phyloP scores from a whole-genome alignment of 306 rosid genomes.

The Begonia peltatifolia region DNA sequence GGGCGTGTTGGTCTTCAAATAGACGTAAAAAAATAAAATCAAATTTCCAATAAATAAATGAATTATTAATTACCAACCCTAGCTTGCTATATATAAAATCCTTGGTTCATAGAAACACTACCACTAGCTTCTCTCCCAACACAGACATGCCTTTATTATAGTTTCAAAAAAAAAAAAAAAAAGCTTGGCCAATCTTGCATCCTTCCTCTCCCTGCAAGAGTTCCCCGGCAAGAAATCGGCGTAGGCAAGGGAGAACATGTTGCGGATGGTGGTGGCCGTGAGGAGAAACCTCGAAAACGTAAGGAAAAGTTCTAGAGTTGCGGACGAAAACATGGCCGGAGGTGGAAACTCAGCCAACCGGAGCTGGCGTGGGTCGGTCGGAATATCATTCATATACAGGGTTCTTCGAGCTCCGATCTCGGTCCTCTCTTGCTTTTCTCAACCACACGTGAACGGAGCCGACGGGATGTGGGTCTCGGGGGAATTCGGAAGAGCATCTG shows the following conservation, averaged over 20 bases:
- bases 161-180: no score
- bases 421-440: constrained; percentile 61
- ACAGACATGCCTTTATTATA: no score
- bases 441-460: constrained; percentile 47
- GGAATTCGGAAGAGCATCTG: constrained; percentile 62
- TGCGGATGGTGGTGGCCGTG: constrained; percentile 25
- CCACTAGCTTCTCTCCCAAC: constrained; percentile 31
- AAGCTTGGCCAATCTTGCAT: no score
- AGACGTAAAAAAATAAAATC: no score
- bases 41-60: no score
- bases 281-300: constrained; percentile 29
- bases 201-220: no score
- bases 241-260: constrained; percentile 15
- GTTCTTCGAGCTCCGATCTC: constrained; percentile 58
- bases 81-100: constrained; percentile 17
- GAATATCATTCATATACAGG: constrained; percentile 28
- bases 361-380: constrained; percentile 18
- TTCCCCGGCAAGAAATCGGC: no score
- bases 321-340: constrained; percentile 49
- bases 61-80: constrained; percentile 10
- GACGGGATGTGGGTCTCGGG: constrained; percentile 73
- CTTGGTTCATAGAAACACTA: constrained; percentile 21
- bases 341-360: constrained; percentile 10
- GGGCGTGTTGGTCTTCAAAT: constrained; percentile 34
- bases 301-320: constrained; percentile 51